Percentiles rank a stretch among this genome's conserved stretches.
Conservation (phyloP, 2,329 filamentous ascomycete genomes). For the Neonectria neomacrospora region DNA sequence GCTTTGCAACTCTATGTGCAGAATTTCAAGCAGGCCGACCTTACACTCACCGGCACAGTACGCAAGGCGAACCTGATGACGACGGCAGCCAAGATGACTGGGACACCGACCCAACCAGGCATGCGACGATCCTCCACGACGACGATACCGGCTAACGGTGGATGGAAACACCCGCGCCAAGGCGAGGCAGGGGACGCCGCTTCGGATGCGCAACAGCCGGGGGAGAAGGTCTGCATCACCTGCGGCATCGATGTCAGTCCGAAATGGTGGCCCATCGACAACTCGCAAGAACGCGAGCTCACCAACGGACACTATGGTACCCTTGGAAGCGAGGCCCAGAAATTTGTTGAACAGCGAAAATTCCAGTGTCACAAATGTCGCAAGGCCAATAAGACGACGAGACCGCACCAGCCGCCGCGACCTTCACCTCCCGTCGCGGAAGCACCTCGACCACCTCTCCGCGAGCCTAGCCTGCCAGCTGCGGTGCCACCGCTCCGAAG, state of each 20-base stretch:
- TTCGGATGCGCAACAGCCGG: slow-evolving; percentile 49
- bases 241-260: slow-evolving; percentile 78
- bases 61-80: slow-evolving; percentile 87
- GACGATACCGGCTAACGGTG: slow-evolving; percentile 46
- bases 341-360: slow-evolving; percentile 68
- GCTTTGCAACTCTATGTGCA: slow-evolving; percentile 88
- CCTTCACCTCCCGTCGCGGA: slow-evolving; percentile 39
- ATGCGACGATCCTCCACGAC: slow-evolving; percentile 68
- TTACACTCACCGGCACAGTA: slow-evolving; percentile 88
- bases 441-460: slow-evolving; percentile 31
- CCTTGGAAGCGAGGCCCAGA: slow-evolving; percentile 66
- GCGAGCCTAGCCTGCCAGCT: slow-evolving; percentile 32
- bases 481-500: slow-evolving; percentile 43
- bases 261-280: slow-evolving; percentile 74
- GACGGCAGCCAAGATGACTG: slow-evolving; percentile 67
- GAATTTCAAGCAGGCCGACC: slow-evolving; percentile 94
- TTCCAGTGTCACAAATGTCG: slow-evolving; percentile 83
- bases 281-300: slow-evolving; percentile 62
- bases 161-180: slow-evolving; percentile 37
- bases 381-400: slow-evolving; percentile 62
- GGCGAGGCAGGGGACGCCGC: slow-evolving; percentile 43
- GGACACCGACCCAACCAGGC: slow-evolving; percentile 46
- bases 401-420: slow-evolving; percentile 36
- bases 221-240: slow-evolving; percentile 69
- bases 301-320: slow-evolving; percentile 63